Conservation (phyloP, 1,139 yeast species). For the Pichia inconspicua region DNA sequence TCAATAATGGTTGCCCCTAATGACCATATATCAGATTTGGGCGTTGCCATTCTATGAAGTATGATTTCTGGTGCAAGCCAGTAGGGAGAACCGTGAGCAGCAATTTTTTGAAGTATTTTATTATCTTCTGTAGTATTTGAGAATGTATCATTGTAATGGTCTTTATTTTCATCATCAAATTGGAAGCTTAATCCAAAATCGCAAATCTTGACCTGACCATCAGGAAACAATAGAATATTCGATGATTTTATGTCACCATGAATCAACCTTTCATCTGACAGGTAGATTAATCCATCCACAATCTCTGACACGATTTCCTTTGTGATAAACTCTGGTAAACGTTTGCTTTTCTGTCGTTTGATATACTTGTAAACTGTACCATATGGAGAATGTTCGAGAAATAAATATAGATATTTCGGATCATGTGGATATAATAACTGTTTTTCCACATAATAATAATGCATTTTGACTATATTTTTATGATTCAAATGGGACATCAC, state of each 20-base stretch:
- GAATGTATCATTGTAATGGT: conserved; percentile 8
- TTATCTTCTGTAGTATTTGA: conserved; percentile 8
- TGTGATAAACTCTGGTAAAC: conserved; percentile 55
- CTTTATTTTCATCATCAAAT: conserved; percentile 20
- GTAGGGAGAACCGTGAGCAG: conserved; percentile 63
- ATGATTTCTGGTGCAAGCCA: conserved; percentile 88
- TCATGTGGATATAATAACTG: conserved; percentile 10
- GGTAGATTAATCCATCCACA: conserved; percentile 58
- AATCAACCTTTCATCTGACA: conserved; percentile 66
- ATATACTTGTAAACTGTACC: conserved; percentile 76
- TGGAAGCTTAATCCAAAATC: conserved; percentile 72
- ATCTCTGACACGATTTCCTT: conserved; percentile 61
- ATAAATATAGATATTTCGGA: conserved; percentile 1
- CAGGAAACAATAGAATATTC: conserved; percentile 55
- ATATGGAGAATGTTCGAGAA: conserved; percentile 75
- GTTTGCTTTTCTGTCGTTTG: conserved; percentile 41
- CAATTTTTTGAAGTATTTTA: conserved; percentile 18
- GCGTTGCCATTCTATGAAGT: conserved; percentile 32
- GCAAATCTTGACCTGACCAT: conserved; percentile 59
- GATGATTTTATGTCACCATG: conserved; percentile 80
- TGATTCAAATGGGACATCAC: conserved; percentile 76
- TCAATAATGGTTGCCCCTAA: conserved; percentile 91
- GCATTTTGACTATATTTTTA: conserved; percentile 81
- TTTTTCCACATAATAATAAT: conserved; percentile 68
- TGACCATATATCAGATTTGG: conserved; percentile 91